Evolutionary conservation across 352 stramenopile species (phyloP).

Genomic region (Globisporangium parvum): DNA sequence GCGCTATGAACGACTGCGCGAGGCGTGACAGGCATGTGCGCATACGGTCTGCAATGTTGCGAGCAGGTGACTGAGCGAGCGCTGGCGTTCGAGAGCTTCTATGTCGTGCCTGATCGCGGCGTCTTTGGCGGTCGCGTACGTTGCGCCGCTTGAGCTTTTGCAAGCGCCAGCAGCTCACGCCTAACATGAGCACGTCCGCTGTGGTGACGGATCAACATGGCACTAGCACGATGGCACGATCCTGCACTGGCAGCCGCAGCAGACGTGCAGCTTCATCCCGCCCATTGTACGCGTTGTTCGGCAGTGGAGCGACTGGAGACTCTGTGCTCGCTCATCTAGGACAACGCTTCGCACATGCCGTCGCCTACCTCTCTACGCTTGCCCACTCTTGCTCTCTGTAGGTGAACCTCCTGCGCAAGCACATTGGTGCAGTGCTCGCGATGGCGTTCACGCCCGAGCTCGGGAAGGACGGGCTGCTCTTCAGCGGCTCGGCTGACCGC

Average conservation of each 20-base stretch:
- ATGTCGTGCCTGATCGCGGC: slow-evolving; percentile 30
- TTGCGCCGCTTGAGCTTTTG: not conserved
- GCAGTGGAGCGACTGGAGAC: not conserved
- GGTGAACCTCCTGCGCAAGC: slow-evolving; percentile 40
- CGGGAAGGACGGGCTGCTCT: slow-evolving; percentile 48
- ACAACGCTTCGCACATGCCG: not conserved
- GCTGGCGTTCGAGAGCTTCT: slow-evolving; percentile 39
- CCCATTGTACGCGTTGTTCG: slow-evolving; percentile 27
- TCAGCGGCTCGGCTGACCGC: slow-evolving; percentile 58
- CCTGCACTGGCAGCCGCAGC: slow-evolving; percentile 49
- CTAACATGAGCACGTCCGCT: slow-evolving; percentile 1
- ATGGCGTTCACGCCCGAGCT: slow-evolving; percentile 40
- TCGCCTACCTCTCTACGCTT: no score
- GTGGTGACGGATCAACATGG: not conserved
- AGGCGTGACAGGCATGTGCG: not conserved
- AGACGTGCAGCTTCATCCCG: slow-evolving; percentile 34
- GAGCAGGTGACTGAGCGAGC: slow-evolving; percentile 26
- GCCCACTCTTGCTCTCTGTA: slow-evolving; percentile 9
- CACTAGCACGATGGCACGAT: slow-evolving; percentile 56
- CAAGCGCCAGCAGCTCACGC: not conserved
- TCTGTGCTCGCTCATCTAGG: not conserved
- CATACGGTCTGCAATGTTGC: not conserved
- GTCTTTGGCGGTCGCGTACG: slow-evolving; percentile 57
- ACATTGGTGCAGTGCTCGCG: slow-evolving; percentile 40
- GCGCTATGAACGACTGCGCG: not conserved